These are phyloP conservation scores for Monosporascus sp. DNA, from an alignment of 2,329 filamentous ascomycete species.

Conservation along the genomic window DNA sequence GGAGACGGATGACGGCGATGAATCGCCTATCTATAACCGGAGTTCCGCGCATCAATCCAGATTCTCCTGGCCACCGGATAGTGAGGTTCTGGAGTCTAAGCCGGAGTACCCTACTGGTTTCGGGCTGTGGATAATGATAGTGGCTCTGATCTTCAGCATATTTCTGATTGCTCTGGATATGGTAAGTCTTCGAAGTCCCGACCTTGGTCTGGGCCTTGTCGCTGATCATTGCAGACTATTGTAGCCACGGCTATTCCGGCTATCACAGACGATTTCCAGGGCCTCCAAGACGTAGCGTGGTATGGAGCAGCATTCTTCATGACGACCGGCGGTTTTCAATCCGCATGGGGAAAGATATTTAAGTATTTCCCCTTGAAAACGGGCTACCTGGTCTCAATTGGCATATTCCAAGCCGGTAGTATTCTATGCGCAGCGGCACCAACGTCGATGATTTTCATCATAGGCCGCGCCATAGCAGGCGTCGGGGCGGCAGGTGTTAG, in stretches of 20 bases:
- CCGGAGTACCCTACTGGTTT: conserved; percentile 34
- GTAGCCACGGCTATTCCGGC: conserved; percentile 54
- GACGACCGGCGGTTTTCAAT: conserved; percentile 40
- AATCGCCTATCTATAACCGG: too few species aligned
- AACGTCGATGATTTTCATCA: conserved; percentile 12
- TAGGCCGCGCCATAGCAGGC: conserved; percentile 33
- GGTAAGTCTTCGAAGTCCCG: conserved; percentile 21
- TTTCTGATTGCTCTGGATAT: conserved; percentile 47
- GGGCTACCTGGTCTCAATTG: conserved; percentile 12
- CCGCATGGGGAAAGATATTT: conserved; percentile 43
- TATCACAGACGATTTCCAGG: conserved; percentile 49
- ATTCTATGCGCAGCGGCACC: conserved; percentile 7
- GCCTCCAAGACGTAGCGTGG: conserved; percentile 52
- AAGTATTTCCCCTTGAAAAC: conserved; percentile 32
- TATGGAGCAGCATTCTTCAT: conserved; percentile 54
- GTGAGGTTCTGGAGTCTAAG: too few species aligned
- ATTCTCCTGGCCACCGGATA: too few species aligned
- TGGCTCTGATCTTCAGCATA: conserved; percentile 42
- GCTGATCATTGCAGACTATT: conserved; percentile 38
- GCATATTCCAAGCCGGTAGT: conserved; percentile 9
- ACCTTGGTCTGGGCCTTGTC: neutral
- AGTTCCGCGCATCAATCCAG: too few species aligned
- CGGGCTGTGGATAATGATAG: conserved; percentile 38
- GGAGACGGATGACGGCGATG: too few species aligned
- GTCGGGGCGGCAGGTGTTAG: conserved; percentile 22